Conservation (phyloP, 352 stramenopile species). For the Pythium brachiatum region DNA sequence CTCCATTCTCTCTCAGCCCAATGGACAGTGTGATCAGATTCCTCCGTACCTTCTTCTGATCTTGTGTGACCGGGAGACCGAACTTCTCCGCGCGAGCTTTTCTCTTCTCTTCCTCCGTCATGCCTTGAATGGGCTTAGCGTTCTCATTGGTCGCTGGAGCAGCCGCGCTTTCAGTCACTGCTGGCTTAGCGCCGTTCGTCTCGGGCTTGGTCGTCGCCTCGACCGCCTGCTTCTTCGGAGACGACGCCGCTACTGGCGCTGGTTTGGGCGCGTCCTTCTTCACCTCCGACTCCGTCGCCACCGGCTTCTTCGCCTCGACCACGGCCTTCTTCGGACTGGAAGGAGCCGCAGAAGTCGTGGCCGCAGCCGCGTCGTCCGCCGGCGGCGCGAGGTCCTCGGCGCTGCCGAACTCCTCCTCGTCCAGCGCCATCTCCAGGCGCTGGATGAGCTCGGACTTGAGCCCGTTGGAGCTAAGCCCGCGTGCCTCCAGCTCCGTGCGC, state of each 20-base stretch:
- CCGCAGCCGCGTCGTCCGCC: slow-evolving; percentile 11
- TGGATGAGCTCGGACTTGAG: slow-evolving; percentile 90
- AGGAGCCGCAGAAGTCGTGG: background rate
- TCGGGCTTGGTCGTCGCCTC: background rate
- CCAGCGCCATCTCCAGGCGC: slow-evolving; percentile 82
- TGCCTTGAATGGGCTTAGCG: slow-evolving; percentile 20
- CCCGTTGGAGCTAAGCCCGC: slow-evolving; percentile 76
- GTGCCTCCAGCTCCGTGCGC: slow-evolving; percentile 75
- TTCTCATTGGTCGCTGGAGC: slow-evolving; percentile 13
- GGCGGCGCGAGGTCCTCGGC: slow-evolving; percentile 64
- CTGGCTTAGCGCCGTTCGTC: slow-evolving; percentile 1
- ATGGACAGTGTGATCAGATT: background rate
- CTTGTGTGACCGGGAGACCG: slow-evolving; percentile 62
- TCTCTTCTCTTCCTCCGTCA: slow-evolving; percentile 79
- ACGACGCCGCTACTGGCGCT: background rate
- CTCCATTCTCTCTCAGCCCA: background rate
- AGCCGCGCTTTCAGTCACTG: background rate
- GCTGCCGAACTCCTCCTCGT: slow-evolving; percentile 85
- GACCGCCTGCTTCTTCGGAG: slow-evolving; percentile 10
- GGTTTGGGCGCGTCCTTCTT: slow-evolving; percentile 18
- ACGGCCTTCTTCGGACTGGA: slow-evolving; percentile 23
- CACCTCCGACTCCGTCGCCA: background rate
- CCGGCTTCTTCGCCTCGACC: slow-evolving; percentile 16
- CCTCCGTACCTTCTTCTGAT: slow-evolving; percentile 66
- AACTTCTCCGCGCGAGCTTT: slow-evolving; percentile 79